Base-by-base conservation (phyloP, 257 asterid genomes). In the Nicotiana undulata region DNA sequence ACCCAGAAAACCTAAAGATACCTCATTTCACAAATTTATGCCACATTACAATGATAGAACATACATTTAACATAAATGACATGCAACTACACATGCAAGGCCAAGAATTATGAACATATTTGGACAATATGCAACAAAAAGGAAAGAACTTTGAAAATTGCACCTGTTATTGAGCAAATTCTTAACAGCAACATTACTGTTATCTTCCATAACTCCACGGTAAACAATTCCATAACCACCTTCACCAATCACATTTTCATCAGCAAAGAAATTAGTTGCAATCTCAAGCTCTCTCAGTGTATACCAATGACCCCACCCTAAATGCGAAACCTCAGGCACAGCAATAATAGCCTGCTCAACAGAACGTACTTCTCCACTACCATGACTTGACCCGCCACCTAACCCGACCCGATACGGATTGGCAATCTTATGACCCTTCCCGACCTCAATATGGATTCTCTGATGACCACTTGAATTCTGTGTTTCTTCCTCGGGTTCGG, bases 241-340 rank as follows among this genome's bases (percentile, higher is more conserved):
- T 88, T 93, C 98, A 40, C 98, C 98, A 32, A 94, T 91, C 86
- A 94, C 97, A 87, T 91, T 90, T 87, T 92, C 98, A 83, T 90
- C 95, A 61, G 89, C 86, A 79, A 94, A 93, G 1, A 87, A 88
- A 66, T 90, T 87, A 3, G 98, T 93, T 0, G 97, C 53, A 59
- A 85, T 86, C 84, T 94, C 93, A 51, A 94, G 97, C 88, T 94
- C 98, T 79, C 98, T 87, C 75, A 94, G 70, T 26, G 97, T 94
- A 55, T 93, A 94, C 98, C 98, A 94, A 81, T 93, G 96, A 4
- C 98, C 98, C 98, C 98, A 94, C 26, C 98, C 98, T 90, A 94
- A 87, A 86, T 92, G 97, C 22, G 97, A 94, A 55, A 94, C 98
- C 89, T 92, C 96, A 37, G 98, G 96, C 55, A 89, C 94, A 26